Evolutionary conservation across 352 stramenopile genomes (phyloP).

Genomic region (Globisporangium cystogenes): DNA sequence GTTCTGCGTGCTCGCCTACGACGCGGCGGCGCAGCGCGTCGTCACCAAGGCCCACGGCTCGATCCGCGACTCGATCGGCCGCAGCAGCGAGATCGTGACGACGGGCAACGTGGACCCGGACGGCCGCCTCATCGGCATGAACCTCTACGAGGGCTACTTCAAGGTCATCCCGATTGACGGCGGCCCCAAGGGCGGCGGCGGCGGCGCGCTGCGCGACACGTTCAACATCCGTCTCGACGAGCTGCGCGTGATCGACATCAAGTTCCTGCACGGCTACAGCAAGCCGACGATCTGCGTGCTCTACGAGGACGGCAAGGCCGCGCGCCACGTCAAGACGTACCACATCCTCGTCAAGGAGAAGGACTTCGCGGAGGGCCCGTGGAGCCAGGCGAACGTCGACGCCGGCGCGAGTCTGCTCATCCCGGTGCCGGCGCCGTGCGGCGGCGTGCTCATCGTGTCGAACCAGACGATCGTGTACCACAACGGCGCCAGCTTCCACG

Average conservation of each 20-base stretch:
- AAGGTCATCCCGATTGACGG: constrained; percentile 88
- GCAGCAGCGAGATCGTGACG: constrained; percentile 86
- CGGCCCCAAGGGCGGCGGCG: constrained; percentile 46
- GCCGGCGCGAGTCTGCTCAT: constrained; percentile 84
- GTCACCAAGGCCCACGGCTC: constrained; percentile 84
- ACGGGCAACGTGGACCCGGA: constrained; percentile 87
- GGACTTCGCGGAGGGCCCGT: constrained; percentile 85
- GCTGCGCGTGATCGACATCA: constrained; percentile 91
- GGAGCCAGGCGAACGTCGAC: constrained; percentile 89
- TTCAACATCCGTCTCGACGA: constrained; percentile 94
- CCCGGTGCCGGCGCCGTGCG: constrained; percentile 74
- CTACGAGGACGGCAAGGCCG: constrained; percentile 88
- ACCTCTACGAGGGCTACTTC: constrained; percentile 90
- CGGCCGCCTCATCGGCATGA: constrained; percentile 85
- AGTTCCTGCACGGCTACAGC: constrained; percentile 88
- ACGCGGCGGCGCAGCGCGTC: constrained; percentile 56
- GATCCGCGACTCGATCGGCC: constrained; percentile 82
- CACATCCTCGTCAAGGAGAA: constrained; percentile 88
- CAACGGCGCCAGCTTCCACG: constrained; percentile 83
- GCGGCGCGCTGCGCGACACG: constrained; percentile 58
- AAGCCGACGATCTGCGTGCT: constrained; percentile 90
- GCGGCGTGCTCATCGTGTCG: constrained; percentile 88
- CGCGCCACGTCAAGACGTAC: constrained; percentile 91
- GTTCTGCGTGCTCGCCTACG: constrained; percentile 87
- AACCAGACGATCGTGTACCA: constrained; percentile 92